Conservation (phyloP, 306 rosid genomes). For the Geum urbanum region DNA sequence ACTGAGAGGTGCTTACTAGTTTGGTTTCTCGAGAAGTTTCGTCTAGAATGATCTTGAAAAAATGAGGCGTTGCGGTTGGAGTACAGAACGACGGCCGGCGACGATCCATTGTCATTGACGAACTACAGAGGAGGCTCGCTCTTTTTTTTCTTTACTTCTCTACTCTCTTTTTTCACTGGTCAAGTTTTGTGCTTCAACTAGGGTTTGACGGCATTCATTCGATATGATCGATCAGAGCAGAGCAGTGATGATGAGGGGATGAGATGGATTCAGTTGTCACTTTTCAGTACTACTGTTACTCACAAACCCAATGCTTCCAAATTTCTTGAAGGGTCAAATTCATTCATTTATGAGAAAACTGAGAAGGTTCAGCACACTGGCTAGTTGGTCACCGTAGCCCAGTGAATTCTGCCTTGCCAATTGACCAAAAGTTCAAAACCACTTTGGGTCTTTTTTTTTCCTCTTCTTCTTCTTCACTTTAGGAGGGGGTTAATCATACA, state of each 20-base stretch:
- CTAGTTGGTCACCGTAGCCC: too few relatives aligned
- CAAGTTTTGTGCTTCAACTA: neutral
- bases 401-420: too few relatives aligned
- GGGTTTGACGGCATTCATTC: neutral
- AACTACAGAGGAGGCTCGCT: neutral
- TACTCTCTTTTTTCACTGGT: neutral
- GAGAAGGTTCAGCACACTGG: too few relatives aligned
- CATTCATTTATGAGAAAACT: too few relatives aligned
- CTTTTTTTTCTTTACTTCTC: too few relatives aligned
- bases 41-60: neutral
- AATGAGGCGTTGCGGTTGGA: conserved; percentile 12
- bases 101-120: neutral
- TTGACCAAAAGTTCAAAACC: too few relatives aligned
- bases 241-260: neutral
- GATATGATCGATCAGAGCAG: neutral
- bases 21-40: neutral
- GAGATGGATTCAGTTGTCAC: neutral
- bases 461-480: too few relatives aligned
- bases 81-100: neutral
- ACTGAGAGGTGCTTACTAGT: conserved; percentile 11
- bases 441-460: too few relatives aligned
- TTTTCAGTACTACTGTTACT: neutral
- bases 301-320: conserved; percentile 3
- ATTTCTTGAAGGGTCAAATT: too few relatives aligned
- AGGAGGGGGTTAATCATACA: too few relatives aligned